Conservation (phyloP, 768 basidiomycete genomes). For the Dendrothele bispora region DNA sequence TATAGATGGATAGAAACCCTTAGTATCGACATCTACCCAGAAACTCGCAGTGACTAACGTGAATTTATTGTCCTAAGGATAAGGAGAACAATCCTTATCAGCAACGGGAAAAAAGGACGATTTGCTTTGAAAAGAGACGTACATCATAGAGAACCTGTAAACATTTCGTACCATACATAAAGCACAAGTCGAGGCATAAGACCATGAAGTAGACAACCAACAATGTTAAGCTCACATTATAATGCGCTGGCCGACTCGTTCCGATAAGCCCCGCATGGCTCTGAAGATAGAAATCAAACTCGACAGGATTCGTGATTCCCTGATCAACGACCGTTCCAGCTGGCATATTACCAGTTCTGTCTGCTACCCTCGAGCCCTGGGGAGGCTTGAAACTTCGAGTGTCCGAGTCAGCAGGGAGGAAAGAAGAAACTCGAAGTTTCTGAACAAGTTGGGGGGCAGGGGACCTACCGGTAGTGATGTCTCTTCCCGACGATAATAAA, state of each 20-base stretch:
- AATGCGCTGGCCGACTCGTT: slow-evolving; percentile 57
- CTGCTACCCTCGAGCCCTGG: slow-evolving; percentile 38
- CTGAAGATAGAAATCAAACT: slow-evolving; percentile 78
- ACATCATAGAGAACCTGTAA: slow-evolving; percentile 44
- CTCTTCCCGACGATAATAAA: slow-evolving; percentile 56
- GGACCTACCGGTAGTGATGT: slow-evolving; percentile 30
- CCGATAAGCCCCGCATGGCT: slow-evolving; percentile 78
- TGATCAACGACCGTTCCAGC: slow-evolving; percentile 80
- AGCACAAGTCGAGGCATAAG: no score
- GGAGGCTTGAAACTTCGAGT: slow-evolving; percentile 25
- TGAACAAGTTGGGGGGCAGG: not conserved
- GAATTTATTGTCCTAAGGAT: slow-evolving; percentile 56
- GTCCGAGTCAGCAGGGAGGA: not conserved
- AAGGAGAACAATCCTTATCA: not conserved
- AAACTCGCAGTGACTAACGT: slow-evolving; percentile 35
- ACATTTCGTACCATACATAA: not conserved
- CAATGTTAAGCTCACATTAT: slow-evolving; percentile 41
- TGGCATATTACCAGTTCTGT: slow-evolving; percentile 69
- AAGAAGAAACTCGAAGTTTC: slow-evolving; percentile 36
- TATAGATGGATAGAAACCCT: slow-evolving; percentile 19
- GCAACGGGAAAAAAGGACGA: not conserved
- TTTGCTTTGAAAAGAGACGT: no score
- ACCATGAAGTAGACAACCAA: not conserved
- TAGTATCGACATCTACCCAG: not conserved
- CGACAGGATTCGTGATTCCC: slow-evolving; percentile 66